Percentiles rank a stretch among this genome's conserved stretches.
Evolutionary conservation across 345 rosid genomes (phyloP).

Genomic region (Combretum micranthum): DNA sequence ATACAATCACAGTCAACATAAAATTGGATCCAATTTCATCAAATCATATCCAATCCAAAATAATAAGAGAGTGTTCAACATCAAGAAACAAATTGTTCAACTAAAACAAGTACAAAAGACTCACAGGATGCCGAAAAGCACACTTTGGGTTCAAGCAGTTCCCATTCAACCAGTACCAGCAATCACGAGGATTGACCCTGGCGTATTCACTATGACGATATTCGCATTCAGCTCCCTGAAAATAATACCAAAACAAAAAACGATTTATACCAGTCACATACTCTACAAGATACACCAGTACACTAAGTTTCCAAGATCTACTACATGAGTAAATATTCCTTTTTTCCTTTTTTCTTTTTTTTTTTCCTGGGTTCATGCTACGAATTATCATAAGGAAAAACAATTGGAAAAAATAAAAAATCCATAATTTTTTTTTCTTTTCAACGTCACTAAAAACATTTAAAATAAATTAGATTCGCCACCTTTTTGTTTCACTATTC

Average conservation of each 20-base stretch:
- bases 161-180: constrained; percentile 90
- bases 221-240: constrained; percentile 92
- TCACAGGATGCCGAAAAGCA: constrained; percentile 90
- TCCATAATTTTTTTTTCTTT: no score
- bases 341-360: no score
- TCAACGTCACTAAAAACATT: no score
- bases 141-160: constrained; percentile 91
- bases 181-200: constrained; percentile 88
- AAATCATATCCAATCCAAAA: background rate
- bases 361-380: no score
- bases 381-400: no score
- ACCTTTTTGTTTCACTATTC: no score
- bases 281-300: background rate
- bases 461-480: no score
- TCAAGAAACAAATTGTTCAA: background rate
- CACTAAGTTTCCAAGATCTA: background rate
- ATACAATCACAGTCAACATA: constrained; percentile 2
- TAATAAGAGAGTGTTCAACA: background rate
- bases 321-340: no score
- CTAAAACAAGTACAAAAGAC: constrained; percentile 15
- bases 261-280: background rate
- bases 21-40: background rate
- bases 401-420: no score
- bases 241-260: background rate
- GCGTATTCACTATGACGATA: constrained; percentile 98